These are phyloP conservation scores for Xylaria castorea DNA, from an alignment of 495 filamentous ascomycete species.

Conservation along the genomic window DNA sequence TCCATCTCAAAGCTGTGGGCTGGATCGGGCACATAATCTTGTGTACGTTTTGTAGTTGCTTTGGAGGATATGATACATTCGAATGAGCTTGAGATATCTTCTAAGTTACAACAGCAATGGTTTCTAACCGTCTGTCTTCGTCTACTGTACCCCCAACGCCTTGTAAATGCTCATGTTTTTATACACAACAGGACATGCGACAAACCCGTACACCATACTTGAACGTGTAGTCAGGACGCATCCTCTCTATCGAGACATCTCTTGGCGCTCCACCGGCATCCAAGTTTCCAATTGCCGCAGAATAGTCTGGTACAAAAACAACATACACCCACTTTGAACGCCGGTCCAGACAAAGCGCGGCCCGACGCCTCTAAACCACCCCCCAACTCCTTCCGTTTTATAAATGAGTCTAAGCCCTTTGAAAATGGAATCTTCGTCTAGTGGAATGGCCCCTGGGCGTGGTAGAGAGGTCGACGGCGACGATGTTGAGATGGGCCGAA, in stretches of 20 bases:
- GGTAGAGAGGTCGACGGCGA: conserved; percentile 80
- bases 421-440: conserved; percentile 88
- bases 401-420: conserved; percentile 88
- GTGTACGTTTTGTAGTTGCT: background rate
- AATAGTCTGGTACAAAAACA: conserved; percentile 92
- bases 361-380: conserved; percentile 95
- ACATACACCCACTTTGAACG: conserved; percentile 95
- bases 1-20: background rate
- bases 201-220: background rate
- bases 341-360: conserved; percentile 97
- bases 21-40: background rate
- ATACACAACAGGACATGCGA: conserved; percentile 28
- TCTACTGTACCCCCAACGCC: conserved; percentile 29
- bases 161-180: conserved; percentile 25
- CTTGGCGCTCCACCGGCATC: conserved; percentile 47
- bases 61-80: conserved; percentile 21
- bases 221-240: conserved; percentile 22
- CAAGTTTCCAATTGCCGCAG: conserved; percentile 73
- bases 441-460: conserved; percentile 71
- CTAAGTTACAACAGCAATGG: conserved; percentile 24
- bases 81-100: conserved; percentile 27
- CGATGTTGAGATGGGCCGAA: conserved; percentile 81
- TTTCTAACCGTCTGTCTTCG: conserved; percentile 24
- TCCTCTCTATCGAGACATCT: conserved; percentile 30
- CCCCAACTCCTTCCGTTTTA: conserved; percentile 80